These are phyloP conservation scores for Curvularia sp. DNA, from an alignment of 2,329 filamentous ascomycete species.

Conservation along the genomic window DNA sequence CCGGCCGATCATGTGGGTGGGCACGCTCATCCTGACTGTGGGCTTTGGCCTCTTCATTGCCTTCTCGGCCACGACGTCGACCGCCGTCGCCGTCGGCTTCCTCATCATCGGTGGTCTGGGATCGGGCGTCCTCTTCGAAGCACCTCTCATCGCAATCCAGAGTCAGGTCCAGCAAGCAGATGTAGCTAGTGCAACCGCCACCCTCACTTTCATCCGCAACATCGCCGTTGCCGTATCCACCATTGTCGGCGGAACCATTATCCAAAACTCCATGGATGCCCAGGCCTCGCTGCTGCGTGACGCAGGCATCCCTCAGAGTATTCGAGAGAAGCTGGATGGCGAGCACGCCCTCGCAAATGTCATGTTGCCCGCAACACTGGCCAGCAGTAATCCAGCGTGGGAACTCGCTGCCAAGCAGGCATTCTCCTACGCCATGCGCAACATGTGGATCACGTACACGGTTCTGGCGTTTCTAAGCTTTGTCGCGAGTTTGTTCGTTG, in stretches of 20 bases:
- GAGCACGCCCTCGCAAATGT: constrained; percentile 67
- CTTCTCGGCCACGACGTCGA: constrained; percentile 38
- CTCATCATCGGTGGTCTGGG: constrained; percentile 61
- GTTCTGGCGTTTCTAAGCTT: constrained; percentile 50
- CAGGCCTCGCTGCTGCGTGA: constrained; percentile 56
- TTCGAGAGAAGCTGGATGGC: constrained; percentile 62
- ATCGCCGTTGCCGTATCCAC: constrained; percentile 57
- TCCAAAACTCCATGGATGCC: constrained; percentile 66
- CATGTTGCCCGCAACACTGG: constrained; percentile 59
- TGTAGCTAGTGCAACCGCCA: constrained; percentile 60
- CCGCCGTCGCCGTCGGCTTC: constrained; percentile 54
- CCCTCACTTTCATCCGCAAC: constrained; percentile 57
- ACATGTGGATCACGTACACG: constrained; percentile 59
- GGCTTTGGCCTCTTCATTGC: constrained; percentile 48
- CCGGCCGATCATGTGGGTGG: constrained; percentile 47
- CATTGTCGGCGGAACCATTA: constrained; percentile 59
- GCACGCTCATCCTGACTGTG: constrained; percentile 41
- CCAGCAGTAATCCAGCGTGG: constrained; percentile 50
- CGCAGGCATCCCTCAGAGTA: constrained; percentile 58
- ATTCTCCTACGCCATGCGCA: constrained; percentile 53
- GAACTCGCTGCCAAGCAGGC: constrained; percentile 52
- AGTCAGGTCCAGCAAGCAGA: constrained; percentile 60
- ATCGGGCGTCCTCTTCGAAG: constrained; percentile 60
- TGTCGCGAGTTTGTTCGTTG: constrained; percentile 50
- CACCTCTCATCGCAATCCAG: constrained; percentile 64